phyloP scores from a whole-genome alignment of 2,329 filamentous ascomycete genomes.

The Ophiostoma sp. region DNA sequence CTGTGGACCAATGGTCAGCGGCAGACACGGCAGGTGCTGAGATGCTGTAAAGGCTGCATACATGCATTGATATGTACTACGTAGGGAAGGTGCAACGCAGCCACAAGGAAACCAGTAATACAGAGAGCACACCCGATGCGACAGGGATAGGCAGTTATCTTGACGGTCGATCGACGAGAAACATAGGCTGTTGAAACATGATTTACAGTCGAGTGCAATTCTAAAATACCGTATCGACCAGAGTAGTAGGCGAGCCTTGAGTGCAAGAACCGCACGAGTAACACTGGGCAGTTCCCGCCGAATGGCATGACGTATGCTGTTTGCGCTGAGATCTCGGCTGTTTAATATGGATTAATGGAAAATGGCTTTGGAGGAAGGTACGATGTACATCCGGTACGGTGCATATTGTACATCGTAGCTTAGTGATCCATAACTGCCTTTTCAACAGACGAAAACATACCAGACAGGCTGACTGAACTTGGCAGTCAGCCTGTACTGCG shows the following conservation, averaged over 20 bases:
- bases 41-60: background rate
- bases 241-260: background rate
- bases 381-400: too few relatives aligned
- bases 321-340: constrained; percentile 7
- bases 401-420: too few relatives aligned
- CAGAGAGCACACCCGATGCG: too few relatives aligned
- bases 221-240: background rate
- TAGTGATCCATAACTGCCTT: too few relatives aligned
- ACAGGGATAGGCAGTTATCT: too few relatives aligned
- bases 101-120: background rate
- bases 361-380: background rate
- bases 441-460: too few relatives aligned
- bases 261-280: constrained; percentile 3
- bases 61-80: background rate
- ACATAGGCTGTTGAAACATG: background rate
- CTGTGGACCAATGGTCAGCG: background rate
- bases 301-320: constrained; percentile 14
- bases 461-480: too few relatives aligned
- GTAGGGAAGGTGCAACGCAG: background rate
- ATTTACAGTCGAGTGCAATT: background rate
- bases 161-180: background rate
- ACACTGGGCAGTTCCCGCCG: background rate
- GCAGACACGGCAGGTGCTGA: background rate
- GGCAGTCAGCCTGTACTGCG: background rate
- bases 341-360: constrained; percentile 7